A percentile compares a stretch with the other conserved stretches of the same genome.
These are phyloP conservation scores for Phtheirospermum japonicum DNA, from an alignment of 257 asterid species.

Conservation along the genomic window DNA sequence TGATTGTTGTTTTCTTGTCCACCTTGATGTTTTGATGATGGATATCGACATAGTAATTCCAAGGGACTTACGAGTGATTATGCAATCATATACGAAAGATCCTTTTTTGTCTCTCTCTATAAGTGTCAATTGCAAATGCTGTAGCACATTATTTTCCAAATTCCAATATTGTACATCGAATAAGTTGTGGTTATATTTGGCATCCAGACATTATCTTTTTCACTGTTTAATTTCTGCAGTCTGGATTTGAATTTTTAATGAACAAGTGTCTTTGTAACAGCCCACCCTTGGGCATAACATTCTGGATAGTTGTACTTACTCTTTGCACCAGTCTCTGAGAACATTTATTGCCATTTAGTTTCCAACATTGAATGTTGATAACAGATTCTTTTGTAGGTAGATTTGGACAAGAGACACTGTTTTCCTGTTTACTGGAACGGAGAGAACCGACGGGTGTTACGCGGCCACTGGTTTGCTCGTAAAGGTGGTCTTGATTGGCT, in stretches of 20 bases:
- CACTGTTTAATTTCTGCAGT: background rate
- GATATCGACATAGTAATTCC: background rate
- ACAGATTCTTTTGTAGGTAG: conserved; percentile 56
- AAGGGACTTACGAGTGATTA: background rate
- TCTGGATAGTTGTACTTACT: too few relatives aligned
- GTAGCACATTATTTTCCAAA: background rate
- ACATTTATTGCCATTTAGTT: background rate
- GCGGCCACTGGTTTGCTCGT: conserved; percentile 99
- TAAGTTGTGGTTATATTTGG: background rate
- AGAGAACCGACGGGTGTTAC: conserved; percentile 79
- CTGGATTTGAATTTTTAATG: conserved; percentile 13
- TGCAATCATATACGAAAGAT: too few relatives aligned
- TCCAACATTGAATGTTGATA: background rate
- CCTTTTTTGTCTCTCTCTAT: too few relatives aligned
- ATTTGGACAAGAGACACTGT: conserved; percentile 82
- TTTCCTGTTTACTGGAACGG: conserved; percentile 99
- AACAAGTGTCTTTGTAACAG: background rate
- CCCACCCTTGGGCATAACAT: too few relatives aligned
- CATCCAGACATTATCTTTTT: background rate
- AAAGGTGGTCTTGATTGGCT: conserved; percentile 97
- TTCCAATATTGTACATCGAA: too few relatives aligned
- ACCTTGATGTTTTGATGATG: background rate
- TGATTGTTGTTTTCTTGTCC: background rate
- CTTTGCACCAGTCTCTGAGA: background rate
- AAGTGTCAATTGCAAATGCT: background rate